Base-by-base conservation (phyloP, 495 filamentous ascomycete genomes). In the Penicillium paradoxum region DNA sequence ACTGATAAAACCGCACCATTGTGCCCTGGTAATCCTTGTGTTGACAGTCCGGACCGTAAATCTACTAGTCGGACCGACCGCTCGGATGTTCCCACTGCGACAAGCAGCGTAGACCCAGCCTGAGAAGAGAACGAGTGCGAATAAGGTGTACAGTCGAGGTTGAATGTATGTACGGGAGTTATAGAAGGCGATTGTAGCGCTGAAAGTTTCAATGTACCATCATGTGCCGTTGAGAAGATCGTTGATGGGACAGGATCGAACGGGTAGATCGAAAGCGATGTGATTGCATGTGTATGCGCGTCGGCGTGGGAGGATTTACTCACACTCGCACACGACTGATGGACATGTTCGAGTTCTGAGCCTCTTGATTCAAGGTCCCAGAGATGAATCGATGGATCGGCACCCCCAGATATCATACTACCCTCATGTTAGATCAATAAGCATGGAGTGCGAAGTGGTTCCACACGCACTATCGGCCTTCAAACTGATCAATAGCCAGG, bases 211-310 rank as follows among this genome's bases (percentile, higher is more conserved):
- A 96, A 75, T 3, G 84, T 88, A 52, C 87, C 83, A 65, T 96
- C 91, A 64, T 89, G 90, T 41, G 90, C 89, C 10, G 85, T 86
- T 1, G 88, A 88, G 10, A 95, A 73, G 57, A 97, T 93, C 29
- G 91, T 76, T 72, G 56, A 80, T 69, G 53, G 85, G 70, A 72
- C 92, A 2, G 73, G 73, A 43, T 77, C 91, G 59, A 93, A 93
- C 3, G 91, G 90, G 60, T 93, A 96, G 70, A 95, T 95, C 2
- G 80, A 88, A 34, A 96, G 70, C 32, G 90, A 85, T 2, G 91
- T 95, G 46, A 96, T 85, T 45, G 89, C 86, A 58, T 85, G 88
- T 42, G 80, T 87, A 65, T 93, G 88, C 10, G 79, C 74, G 13
- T 73, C 71, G 15, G 60, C 59, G 36, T 74, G 62, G 15, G 73